phyloP scores from a whole-genome alignment of 2,329 filamentous ascomycete species.

The Nakataea oryzae region DNA sequence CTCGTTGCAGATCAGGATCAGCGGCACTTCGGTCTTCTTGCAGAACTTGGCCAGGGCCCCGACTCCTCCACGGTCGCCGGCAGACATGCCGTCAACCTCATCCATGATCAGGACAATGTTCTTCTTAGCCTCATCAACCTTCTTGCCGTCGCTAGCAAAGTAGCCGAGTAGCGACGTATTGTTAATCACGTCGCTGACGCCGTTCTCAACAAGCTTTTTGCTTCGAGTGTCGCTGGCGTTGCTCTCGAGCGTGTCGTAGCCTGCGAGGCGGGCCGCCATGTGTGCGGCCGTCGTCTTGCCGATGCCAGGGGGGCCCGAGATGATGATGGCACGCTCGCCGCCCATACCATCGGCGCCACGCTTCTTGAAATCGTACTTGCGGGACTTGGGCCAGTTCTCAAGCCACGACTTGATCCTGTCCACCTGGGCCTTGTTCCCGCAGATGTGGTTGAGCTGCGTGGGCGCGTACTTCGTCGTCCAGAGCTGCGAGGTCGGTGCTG shows the following conservation, averaged over 20 bases:
- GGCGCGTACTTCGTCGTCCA: conserved; percentile 97
- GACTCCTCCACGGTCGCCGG: conserved; percentile 89
- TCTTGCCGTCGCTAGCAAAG: conserved; percentile 75
- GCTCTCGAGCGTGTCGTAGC: conserved; percentile 86
- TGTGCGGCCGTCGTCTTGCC: conserved; percentile 97
- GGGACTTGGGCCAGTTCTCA: conserved; percentile 66
- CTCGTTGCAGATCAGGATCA: conserved; percentile 98
- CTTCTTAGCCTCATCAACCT: conserved; percentile 72
- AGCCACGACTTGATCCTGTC: conserved; percentile 88
- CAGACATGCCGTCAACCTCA: conserved; percentile 98
- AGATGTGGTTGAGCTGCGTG: conserved; percentile 74
- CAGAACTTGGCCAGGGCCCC: conserved; percentile 89
- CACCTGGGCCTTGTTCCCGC: conserved; percentile 84
- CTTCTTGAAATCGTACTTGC: conserved; percentile 72
- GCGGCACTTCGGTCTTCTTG: conserved; percentile 87
- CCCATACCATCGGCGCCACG: conserved; percentile 79
- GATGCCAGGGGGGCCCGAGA: conserved; percentile 91
- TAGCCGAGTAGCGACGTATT: conserved; percentile 89
- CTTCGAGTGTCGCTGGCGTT: conserved; percentile 94
- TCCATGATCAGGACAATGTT: conserved; percentile 98
- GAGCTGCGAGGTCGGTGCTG: conserved; percentile 49
- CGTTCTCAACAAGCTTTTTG: conserved; percentile 87
- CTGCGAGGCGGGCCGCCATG: conserved; percentile 82
- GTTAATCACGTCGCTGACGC: conserved; percentile 81
- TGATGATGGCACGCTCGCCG: conserved; percentile 77